Evolutionary conservation across 805 yeast genomes (phyloP), one percentile per base, ranked within the genome.

Genomic region (Starmerella riodocensis): DNA sequence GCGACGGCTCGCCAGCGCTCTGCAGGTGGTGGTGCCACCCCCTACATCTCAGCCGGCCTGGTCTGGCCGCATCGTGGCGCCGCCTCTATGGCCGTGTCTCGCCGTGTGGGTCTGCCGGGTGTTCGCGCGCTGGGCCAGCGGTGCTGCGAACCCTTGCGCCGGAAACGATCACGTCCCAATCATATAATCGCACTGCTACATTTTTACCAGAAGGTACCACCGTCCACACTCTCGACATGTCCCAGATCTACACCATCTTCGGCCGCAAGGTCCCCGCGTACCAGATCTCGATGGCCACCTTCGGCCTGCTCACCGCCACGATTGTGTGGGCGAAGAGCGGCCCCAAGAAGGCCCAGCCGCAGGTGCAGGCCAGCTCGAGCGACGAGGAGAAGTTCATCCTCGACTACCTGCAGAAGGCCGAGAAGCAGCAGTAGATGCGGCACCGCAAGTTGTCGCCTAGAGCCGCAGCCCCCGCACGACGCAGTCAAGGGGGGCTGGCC

Each of bases 211-310:
- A 24, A 24, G 27, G 27, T 13, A 11, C 9, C 27, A 11, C 13
- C 13, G 27, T 24, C 9, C 13, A 24, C 27, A 9, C 9, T 13
- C 27, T 11, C 29, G 22, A 7, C 26, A 45, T 45, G 49, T 40
- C 45, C 16, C 39, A 44, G 20, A 36, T 30, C 58, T 86, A 86
- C 71, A 67, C 67, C 46, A 78, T 86, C 53, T 67, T 84, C 55
- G 97, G 97, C 46, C 83, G 71, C 67, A 63, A 81, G 49, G 75
- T 85, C 55, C 84, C 75, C 55, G 74, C 96, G 46, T 88, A 85
- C 65, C 79, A 74, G 74, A 73, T 86, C 59, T 79, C 95, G 34
- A 60, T 86, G 49, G 91, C 78, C 51, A 84, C 95, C 32, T 67
- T 86, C 53, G 76, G 79, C 48, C 60, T 77, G 24, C 78, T 82